phyloP scores from a whole-genome alignment of 441 rosid species.

The Capsella rubella region DNA sequence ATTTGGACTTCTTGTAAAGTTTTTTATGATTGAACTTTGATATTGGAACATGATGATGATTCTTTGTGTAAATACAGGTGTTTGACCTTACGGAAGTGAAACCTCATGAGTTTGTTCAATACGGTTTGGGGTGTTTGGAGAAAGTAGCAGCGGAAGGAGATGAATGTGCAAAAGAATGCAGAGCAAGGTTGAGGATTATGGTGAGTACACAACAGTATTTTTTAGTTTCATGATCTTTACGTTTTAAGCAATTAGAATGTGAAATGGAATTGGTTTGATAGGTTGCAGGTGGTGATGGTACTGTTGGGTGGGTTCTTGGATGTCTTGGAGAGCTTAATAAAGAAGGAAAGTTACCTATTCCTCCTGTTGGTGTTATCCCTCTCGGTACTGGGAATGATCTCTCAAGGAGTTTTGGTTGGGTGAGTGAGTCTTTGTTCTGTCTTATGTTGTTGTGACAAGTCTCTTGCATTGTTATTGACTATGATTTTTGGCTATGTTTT shows the following conservation, averaged over 20 bases:
- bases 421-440: constrained; percentile 46
- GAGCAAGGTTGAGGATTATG: constrained; percentile 69
- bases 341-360: constrained; percentile 61
- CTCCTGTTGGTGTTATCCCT: constrained; percentile 84
- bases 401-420: constrained; percentile 94
- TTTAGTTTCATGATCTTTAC: background rate
- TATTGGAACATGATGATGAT: background rate
- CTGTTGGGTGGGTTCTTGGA: constrained; percentile 92
- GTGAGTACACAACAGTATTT: constrained; percentile 42
- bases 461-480: constrained; percentile 8
- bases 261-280: constrained; percentile 37
- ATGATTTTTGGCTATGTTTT: background rate
- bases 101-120: constrained; percentile 69
- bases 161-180: constrained; percentile 69
- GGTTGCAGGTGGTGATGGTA: constrained; percentile 98
- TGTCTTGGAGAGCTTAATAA: constrained; percentile 66
- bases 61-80: constrained; percentile 53
- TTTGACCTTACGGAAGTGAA: constrained; percentile 76
- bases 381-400: constrained; percentile 95
- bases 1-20: background rate
- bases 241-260: background rate
- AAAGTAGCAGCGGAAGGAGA: constrained; percentile 69
- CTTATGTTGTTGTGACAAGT: constrained; percentile 21
- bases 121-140: constrained; percentile 73
- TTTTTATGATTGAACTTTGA: background rate